These are phyloP conservation scores for Yarrowia deformans DNA, from an alignment of 805 yeast genomes.

Conservation along the genomic window DNA sequence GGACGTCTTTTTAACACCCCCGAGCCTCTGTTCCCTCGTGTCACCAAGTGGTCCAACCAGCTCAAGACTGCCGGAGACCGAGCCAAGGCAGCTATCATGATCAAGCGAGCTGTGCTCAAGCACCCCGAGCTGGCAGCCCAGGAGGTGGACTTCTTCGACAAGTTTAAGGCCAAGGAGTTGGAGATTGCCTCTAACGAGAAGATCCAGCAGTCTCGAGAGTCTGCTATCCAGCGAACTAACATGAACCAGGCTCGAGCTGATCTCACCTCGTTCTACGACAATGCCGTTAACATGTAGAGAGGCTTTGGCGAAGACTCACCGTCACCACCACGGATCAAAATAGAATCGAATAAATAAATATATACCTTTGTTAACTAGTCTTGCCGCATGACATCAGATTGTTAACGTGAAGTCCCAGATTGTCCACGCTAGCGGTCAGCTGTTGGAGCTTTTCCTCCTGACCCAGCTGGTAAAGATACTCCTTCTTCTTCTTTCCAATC, in stretches of 20 bases:
- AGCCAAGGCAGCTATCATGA: conserved; percentile 31
- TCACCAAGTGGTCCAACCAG: conserved; percentile 29
- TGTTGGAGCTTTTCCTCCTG: background rate
- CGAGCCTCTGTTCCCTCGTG: conserved; percentile 39
- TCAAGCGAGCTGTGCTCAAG: conserved; percentile 40
- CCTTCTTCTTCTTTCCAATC: conserved; percentile 8
- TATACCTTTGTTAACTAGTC: background rate
- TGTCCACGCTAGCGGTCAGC: background rate
- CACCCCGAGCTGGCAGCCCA: conserved; percentile 39
- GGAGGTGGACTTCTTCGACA: conserved; percentile 19
- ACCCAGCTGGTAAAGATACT: conserved; percentile 6
- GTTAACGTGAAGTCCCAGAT: background rate
- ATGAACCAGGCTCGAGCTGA: conserved; percentile 25
- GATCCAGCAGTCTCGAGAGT: conserved; percentile 24
- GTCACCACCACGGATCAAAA: background rate
- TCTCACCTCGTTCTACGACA: conserved; percentile 29
- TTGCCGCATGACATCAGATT: background rate
- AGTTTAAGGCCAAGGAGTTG: conserved; percentile 24
- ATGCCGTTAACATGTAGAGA: conserved; percentile 29
- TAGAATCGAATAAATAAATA: conserved; percentile 18
- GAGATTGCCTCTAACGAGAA: conserved; percentile 25
- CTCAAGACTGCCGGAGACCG: conserved; percentile 37
- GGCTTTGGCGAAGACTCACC: too few species aligned
- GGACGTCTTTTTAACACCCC: conserved; percentile 41
- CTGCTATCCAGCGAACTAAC: conserved; percentile 27